Evolutionary conservation across 2,329 filamentous ascomycete species (phyloP).

Genomic region (Clarireedia paspali): DNA sequence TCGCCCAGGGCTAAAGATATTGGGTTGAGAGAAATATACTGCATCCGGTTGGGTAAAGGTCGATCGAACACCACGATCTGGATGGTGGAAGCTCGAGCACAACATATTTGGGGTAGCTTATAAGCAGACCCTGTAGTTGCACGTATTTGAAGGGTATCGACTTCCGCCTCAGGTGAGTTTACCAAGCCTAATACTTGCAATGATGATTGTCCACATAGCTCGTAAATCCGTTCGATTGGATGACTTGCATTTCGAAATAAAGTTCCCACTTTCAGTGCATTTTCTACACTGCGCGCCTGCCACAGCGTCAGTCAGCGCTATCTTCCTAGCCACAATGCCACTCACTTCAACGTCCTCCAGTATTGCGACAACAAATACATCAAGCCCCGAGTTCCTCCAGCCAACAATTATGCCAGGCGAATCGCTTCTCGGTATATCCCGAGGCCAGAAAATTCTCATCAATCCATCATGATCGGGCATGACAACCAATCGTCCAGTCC

Average conservation of each 20-base stretch:
- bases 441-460: constrained; percentile 98
- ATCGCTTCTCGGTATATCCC: constrained; percentile 66
- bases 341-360: constrained; percentile 85
- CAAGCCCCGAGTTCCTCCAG: constrained; percentile 87
- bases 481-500: constrained; percentile 35
- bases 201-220: constrained; percentile 72
- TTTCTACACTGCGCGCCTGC: constrained; percentile 63
- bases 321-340: constrained; percentile 12
- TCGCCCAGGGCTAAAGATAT: constrained; percentile 82
- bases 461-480: constrained; percentile 75
- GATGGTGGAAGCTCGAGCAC: constrained; percentile 62
- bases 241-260: constrained; percentile 78
- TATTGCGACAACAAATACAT: constrained; percentile 84
- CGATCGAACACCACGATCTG: constrained; percentile 87
- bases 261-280: constrained; percentile 74
- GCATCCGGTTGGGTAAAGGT: constrained; percentile 81
- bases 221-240: constrained; percentile 70
- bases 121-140: constrained; percentile 45
- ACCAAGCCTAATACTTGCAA: constrained; percentile 82
- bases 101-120: constrained; percentile 64
- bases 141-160: constrained; percentile 65
- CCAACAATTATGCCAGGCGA: constrained; percentile 82
- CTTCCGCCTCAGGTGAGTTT: constrained; percentile 51
- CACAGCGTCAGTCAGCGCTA: constrained; percentile 20
- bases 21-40: constrained; percentile 86